Percentiles rank a stretch among this genome's conserved stretches.
Evolutionary conservation across 1,284 basidiomycete genomes (phyloP).

Genomic region (Anthracocystis setariae): DNA sequence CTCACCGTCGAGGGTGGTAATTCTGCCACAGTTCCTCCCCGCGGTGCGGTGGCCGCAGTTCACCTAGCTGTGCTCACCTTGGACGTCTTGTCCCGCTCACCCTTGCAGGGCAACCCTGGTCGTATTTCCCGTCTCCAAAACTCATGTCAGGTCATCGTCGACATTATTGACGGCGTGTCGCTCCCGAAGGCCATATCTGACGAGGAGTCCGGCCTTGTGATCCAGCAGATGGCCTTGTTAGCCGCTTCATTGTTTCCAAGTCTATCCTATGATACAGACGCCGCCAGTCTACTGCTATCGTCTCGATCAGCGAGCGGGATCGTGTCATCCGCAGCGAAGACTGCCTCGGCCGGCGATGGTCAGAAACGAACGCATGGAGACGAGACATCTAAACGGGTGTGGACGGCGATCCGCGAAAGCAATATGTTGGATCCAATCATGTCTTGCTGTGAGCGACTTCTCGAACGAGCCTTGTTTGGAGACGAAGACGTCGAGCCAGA

Average conservation of each 20-base stretch:
- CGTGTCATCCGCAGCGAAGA: background rate
- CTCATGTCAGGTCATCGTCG: slow-evolving; percentile 17
- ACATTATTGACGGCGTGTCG: slow-evolving; percentile 5
- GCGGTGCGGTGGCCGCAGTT: slow-evolving; percentile 8
- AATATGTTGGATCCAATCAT: slow-evolving; percentile 14
- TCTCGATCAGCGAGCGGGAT: slow-evolving; percentile 23
- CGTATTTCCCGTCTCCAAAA: slow-evolving; percentile 2
- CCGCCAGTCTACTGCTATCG: slow-evolving; percentile 2
- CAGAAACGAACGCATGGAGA: background rate
- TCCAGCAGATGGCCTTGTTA: slow-evolving; percentile 23
- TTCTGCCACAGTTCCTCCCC: background rate
- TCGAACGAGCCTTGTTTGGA: slow-evolving; percentile 15
- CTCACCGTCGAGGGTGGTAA: background rate
- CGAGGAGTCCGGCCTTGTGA: slow-evolving; percentile 2
- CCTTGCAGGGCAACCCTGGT: background rate
- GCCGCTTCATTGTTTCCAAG: background rate
- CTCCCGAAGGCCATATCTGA: background rate
- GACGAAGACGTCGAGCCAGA: slow-evolving; percentile 3
- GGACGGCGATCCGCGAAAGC: slow-evolving; percentile 26
- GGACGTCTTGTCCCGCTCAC: slow-evolving; percentile 8
- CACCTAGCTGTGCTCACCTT: slow-evolving; percentile 21
- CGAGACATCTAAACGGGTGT: background rate
- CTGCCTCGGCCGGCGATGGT: background rate
- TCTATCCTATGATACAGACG: background rate
- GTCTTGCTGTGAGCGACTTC: slow-evolving; percentile 16